phyloP scores from a whole-genome alignment of 139 green algal species.

The Edaphochlamys debaryana region DNA sequence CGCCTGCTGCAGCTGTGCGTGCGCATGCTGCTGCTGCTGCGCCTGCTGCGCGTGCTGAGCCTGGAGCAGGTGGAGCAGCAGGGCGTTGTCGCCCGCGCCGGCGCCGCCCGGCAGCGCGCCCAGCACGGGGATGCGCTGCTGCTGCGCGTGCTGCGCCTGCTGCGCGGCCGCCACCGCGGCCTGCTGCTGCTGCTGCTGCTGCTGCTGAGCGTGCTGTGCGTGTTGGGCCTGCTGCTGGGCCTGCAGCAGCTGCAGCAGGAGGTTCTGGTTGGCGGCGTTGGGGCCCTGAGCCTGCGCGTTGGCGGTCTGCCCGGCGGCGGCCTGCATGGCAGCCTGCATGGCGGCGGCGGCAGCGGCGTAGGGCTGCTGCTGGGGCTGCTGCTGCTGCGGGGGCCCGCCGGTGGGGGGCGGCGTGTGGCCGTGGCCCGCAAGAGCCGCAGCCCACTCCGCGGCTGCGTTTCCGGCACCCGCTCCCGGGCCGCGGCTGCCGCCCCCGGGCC shows the following conservation, averaged over 20 bases:
- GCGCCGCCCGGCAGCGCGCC: neutral
- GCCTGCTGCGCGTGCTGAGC: neutral
- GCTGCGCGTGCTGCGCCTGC: neutral
- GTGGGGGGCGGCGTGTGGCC: too few relatives aligned
- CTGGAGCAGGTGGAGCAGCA: neutral
- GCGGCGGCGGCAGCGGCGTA: too few relatives aligned
- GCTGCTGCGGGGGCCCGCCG: too few relatives aligned
- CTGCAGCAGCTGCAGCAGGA: neutral
- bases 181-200: neutral
- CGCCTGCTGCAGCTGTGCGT: neutral
- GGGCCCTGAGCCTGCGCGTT: too few relatives aligned
- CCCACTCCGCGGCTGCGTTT: too few relatives aligned
- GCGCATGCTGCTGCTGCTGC: neutral
- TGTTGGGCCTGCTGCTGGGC: neutral
- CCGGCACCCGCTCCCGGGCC: too few relatives aligned
- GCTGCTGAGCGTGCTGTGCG: neutral
- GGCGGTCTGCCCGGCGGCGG: neutral
- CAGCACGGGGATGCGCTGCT: neutral
- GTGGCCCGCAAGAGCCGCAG: too few relatives aligned
- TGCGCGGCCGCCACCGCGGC: neutral
- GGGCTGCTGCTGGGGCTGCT: too few relatives aligned
- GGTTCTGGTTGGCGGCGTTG: neutral
- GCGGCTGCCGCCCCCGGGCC: too few relatives aligned
- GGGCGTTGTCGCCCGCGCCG: neutral
- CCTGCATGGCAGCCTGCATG: too few relatives aligned